Evolutionary conservation across 208 protist genomes (phyloP), one percentile per base, ranked within the genome.

Genomic region (Endotrypanum monterogeii): DNA sequence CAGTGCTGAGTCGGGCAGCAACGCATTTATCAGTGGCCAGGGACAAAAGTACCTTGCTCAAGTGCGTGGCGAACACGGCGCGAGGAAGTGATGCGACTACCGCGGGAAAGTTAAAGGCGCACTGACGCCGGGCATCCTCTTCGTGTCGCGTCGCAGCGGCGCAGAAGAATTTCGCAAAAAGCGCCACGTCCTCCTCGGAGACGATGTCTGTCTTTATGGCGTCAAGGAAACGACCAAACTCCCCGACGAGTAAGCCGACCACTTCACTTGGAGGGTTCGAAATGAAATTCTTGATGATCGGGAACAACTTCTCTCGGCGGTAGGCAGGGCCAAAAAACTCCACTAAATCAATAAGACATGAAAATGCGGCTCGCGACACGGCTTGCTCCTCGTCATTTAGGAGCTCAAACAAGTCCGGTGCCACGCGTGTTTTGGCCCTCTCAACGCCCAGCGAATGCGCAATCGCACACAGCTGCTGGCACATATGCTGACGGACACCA

Each of bases 51-150:
- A 89, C 93, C 14, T 79, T 83, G 32, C 78, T 76, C 25, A 98
- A 65, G 71, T 95, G 78, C 0, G 79, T 79, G 20, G 88, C 73
- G 80, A 96, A 97, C 48, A 94, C 87, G 6, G 68, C 71, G 52
- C 89, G 79, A n/a, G 92, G 91, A 58, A 98, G 82, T 14, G 92
- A 96, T 18, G 87, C 90, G 25, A 82, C 86, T 23, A 98, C 94
- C 32, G 94, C 92, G 14, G 94, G 94, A 32, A 98, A 85, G 83
- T 98, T 96, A 73, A 87, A 98, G 51, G 94, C 89, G 84, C 94
- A 98, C 16, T 83, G 70, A 50, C 83, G 76, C n/a, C 92, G 79
- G n/a, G 86, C 83, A 5, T 89, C 84, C 57, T 94, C 90, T 55
- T 94, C 87, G n/a, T 73, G 67, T 35, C 85, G 83, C 25, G 81